Base-by-base conservation (phyloP, 2,329 filamentous ascomycete species). In the Nigrograna mackinnonii region DNA sequence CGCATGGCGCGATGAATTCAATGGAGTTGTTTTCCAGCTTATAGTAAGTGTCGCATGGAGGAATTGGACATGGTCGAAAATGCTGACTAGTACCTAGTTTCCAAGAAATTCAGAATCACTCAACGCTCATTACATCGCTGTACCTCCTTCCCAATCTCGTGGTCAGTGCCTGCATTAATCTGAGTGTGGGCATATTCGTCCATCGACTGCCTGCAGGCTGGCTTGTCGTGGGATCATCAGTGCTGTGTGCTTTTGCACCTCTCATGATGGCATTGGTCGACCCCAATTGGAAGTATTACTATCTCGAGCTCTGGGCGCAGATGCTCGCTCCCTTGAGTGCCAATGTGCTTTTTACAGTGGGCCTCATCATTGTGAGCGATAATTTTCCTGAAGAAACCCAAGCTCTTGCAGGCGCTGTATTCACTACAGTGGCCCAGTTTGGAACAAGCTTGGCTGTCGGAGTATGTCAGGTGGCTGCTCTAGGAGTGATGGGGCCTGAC, bases 391-490 rank as follows among this genome's bases (percentile, higher is more conserved):
- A 74, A n/a, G 64, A 79, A 6, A 82, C 73, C 1, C 81, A 85
- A 43, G 78, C 78, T 0, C 65, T 85, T 0, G 81, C 80, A 0
- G 83, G 82, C 0, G 80, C 79, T 0, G 80, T 85, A 0, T 85
- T 84, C 59, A 83, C 82, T 46, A 82, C 80, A 0, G 68, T 78
- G 1, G 66, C 73, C 0, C 80, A 84, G 47, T 76, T 84, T 41
- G 81, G 81, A 0, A 62, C 79, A 34, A 75, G 49, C 16, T 26
- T 64, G 17, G 56, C 54, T 12, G 50, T 61, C 39, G 54, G 55
- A 1, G 44, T 46, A 16, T 57, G 54, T 37, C 60, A 62, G 39
- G 57, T 63, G n/a, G 52, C 62, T 18, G 50, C 58, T n/a, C 26
- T 60, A 20, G 49, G 55, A 1, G 48, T 60, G 0, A 47, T 50